Evolutionary conservation across 139 green algal genomes (phyloP), one percentile per base, ranked within the genome.

Genomic region (Asterochloris erici): DNA sequence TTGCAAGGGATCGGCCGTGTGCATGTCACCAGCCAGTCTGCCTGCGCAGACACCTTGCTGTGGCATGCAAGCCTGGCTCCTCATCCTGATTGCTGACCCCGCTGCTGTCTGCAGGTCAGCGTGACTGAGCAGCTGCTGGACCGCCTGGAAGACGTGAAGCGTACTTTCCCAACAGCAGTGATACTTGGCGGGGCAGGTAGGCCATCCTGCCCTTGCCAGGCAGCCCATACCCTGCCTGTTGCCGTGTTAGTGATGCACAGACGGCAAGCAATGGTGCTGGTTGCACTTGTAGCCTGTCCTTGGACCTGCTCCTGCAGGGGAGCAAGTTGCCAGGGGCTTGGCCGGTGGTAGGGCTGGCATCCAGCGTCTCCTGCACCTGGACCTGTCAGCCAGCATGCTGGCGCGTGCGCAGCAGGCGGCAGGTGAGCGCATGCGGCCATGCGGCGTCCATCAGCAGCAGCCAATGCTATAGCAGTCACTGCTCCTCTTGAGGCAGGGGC

Each of bases 111-210:
- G 54, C 85, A 95, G 86, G 79, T 78, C 6, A 85, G 88, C 19
- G 91, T 98, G 2, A 88, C 89, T 10, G 88, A 93, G 28, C 78
- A 91, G 16, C 81, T 98, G 79, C 77, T 98, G 19, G 94, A 98
- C 76, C 86, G 94, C 0, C 78, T 98, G 69, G 91, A 96, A 77
- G 94, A 98, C 87, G 95, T 91, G 85, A 85, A 85, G 4, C 64
- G 89, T 0, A 81, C 66, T 13, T 98, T 98, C 73, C 83, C 85
- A 9, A 82, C 73, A 14, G 93, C 86, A 4, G 83, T 93, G 24
- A 85, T 95, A 14, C 68, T 98, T 54, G 92, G 91, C 10, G 94
- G 92, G 0, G 89, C 91, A 79, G 87, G 90, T 93, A 79, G 10
- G 9, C 21, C 66, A 71, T 26, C 4, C 9, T 21, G 19, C 17